Evolutionary conservation across 2,329 filamentous ascomycete species (phyloP), one percentile per base, ranked within the genome.

Genomic region (Calonectria honghensis): DNA sequence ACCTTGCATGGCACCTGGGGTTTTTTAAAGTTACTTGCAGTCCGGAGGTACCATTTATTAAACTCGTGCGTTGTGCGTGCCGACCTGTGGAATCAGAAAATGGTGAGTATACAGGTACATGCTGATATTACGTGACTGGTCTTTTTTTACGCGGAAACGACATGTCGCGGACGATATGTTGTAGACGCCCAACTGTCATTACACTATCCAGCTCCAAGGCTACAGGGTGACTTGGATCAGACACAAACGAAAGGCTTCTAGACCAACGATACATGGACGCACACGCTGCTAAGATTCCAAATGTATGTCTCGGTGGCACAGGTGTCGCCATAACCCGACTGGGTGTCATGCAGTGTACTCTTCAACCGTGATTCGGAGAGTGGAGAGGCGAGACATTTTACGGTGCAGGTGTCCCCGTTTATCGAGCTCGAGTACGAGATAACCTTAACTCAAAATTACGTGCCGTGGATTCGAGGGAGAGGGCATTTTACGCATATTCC

Each of bases 371-470:
- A 54, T 31, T 31, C 51, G 31, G 16, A 31, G 20, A 20, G 51
- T 54, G 27, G 51, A 24, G 16, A 31, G 51, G 24, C 24, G 27
- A 54, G 31, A 54, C 24, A 16, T 45, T 32, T 29, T 18, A 32
- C 14, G 6, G 27, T 20, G 27, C 31, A n/a, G 52, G 16, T 57
- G 31, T 6, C 14, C 14, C 18, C 6, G 51, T 54, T 48, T 20
- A n/a, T n/a, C 29, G 13, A n/a, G 29, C 35, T 20, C 29, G 9
- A 54, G 29, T 32, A 35, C 52, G 18, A 57, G 18, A 57, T 35
- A 57, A 57, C 52, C 52, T 57, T 57, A 57, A 57, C 18, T n/a
- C 52, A 31, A 57, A n/a, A 57, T 57, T 35, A 32, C 52, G 9
- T 35, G 11, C 29, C 27, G 45, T 24, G 20, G 11, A 13, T 48